phyloP scores from a whole-genome alignment of 257 asterid genomes.

The Fraxinus pennsylvanica region DNA sequence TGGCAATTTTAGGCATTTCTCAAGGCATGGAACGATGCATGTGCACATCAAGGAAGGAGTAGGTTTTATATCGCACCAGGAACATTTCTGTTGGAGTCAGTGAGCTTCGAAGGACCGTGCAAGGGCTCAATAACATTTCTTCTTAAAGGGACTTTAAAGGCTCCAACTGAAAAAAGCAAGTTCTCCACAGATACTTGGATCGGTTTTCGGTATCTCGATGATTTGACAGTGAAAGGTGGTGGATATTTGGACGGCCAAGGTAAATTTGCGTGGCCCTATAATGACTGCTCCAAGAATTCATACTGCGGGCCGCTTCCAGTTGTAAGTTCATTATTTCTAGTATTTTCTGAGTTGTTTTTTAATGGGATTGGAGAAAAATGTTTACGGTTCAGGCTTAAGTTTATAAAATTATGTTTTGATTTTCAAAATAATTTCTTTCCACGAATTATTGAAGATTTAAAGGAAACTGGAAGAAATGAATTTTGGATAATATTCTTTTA shows the following conservation, averaged over 20 bases:
- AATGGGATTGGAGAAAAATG: not conserved
- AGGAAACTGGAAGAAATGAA: no score
- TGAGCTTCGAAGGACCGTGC: conserved; percentile 61
- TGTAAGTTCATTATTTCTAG: conserved; percentile 34
- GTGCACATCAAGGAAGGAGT: conserved; percentile 45
- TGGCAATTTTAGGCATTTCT: conserved; percentile 50
- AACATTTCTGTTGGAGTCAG: conserved; percentile 37
- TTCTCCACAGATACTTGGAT: conserved; percentile 59
- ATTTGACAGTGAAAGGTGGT: conserved; percentile 56
- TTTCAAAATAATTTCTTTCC: no score
- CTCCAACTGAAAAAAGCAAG: conserved; percentile 40
- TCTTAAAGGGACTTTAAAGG: conserved; percentile 49
- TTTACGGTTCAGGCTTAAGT: no score
- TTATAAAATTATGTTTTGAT: no score
- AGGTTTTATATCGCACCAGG: conserved; percentile 53
- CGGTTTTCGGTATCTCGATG: conserved; percentile 51
- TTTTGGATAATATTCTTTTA: no score
- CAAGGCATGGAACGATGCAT: conserved; percentile 65
- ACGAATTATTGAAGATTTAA: no score
- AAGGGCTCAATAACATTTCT: conserved; percentile 30
- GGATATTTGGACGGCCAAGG: conserved; percentile 81
- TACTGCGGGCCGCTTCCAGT: conserved; percentile 60
- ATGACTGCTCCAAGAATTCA: conserved; percentile 53
- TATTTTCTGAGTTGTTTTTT: not conserved
- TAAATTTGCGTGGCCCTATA: conserved; percentile 60